These are phyloP conservation scores for Kodamaea anthophila DNA, from an alignment of 1,139 yeast species.

Conservation along the genomic window DNA sequence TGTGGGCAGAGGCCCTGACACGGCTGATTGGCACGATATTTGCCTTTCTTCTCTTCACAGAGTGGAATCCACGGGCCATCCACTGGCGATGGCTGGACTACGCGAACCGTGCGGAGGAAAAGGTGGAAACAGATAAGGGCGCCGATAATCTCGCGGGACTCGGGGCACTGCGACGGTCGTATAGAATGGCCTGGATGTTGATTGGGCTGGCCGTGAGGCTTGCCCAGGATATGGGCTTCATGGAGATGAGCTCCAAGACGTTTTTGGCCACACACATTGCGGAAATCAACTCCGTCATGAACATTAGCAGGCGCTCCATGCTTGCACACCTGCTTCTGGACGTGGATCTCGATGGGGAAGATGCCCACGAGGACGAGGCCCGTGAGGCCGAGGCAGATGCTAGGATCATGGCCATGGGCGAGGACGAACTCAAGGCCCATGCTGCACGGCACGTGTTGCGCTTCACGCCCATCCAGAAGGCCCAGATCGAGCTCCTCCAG, in stretches of 20 bases:
- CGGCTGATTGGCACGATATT: slow-evolving; percentile 81
- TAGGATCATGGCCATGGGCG: slow-evolving; percentile 28
- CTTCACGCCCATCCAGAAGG: slow-evolving; percentile 64
- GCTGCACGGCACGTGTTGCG: slow-evolving; percentile 22
- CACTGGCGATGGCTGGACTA: slow-evolving; percentile 87
- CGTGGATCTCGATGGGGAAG: slow-evolving; percentile 46
- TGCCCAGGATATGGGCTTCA: slow-evolving; percentile 81
- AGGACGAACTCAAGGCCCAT: slow-evolving; percentile 30
- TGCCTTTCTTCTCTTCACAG: slow-evolving; percentile 82
- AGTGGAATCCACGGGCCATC: slow-evolving; percentile 93
- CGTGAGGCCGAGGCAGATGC: slow-evolving; percentile 24
- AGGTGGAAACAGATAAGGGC: slow-evolving; percentile 11
- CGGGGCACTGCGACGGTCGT: slow-evolving; percentile 81
- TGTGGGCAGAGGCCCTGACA: slow-evolving; percentile 93
- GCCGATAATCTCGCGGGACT: slow-evolving; percentile 63
- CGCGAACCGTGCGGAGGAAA: slow-evolving; percentile 55
- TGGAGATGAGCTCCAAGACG: slow-evolving; percentile 67
- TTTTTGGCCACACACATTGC: slow-evolving; percentile 81
- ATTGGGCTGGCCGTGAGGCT: slow-evolving; percentile 81
- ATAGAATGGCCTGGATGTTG: slow-evolving; percentile 91
- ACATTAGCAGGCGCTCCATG: slow-evolving; percentile 63
- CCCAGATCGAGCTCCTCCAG: slow-evolving; percentile 72
- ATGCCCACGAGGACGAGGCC: slow-evolving; percentile 30
- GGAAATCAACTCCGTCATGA: slow-evolving; percentile 72
- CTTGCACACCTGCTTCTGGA: slow-evolving; percentile 62